phyloP scores from a whole-genome alignment of 2,329 filamentous ascomycete species.

The Rhexocercosporidium sp. region DNA sequence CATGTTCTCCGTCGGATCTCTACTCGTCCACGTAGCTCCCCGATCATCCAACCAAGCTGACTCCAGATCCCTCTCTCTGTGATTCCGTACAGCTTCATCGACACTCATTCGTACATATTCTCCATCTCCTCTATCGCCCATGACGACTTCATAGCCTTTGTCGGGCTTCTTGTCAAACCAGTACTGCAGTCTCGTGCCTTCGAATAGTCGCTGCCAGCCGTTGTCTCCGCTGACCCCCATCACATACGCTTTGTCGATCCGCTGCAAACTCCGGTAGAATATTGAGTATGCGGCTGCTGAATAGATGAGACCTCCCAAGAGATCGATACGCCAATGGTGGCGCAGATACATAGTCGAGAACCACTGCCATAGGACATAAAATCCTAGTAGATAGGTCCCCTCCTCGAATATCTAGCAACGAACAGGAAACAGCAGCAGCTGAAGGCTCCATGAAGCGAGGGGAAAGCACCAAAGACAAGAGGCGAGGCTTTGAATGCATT shows the following conservation, averaged over 20 bases:
- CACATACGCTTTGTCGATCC: conserved; percentile 38
- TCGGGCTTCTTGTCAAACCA: conserved; percentile 33
- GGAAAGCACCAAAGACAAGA: conserved; percentile 91
- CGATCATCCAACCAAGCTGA: conserved; percentile 30
- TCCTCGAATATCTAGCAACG: conserved; percentile 52
- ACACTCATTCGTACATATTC: conserved; percentile 16
- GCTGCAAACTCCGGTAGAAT: conserved; percentile 36
- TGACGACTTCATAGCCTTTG: conserved; percentile 30
- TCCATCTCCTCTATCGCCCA: conserved; percentile 22
- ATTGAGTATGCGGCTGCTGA: conserved; percentile 75
- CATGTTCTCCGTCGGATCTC: conserved; percentile 4
- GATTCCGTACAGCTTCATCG: conserved; percentile 1
- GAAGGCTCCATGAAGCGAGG: conserved; percentile 91
- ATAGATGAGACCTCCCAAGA: conserved; percentile 81
- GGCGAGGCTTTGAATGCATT: conserved; percentile 88
- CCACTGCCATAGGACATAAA: conserved; percentile 89
- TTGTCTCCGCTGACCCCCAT: conserved; percentile 36
- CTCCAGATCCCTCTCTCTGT: conserved; percentile 31
- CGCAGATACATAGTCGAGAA: conserved; percentile 98
- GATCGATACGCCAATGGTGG: conserved; percentile 92
- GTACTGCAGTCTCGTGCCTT: conserved; percentile 34
- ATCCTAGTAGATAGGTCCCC: conserved; percentile 70
- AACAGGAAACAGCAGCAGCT: conserved; percentile 89
- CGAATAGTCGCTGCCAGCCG: conserved; percentile 38
- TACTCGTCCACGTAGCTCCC: conserved; percentile 15